These are phyloP conservation scores for Mariannaea elegans DNA, from an alignment of 2,329 filamentous ascomycete species.

Conservation along the genomic window DNA sequence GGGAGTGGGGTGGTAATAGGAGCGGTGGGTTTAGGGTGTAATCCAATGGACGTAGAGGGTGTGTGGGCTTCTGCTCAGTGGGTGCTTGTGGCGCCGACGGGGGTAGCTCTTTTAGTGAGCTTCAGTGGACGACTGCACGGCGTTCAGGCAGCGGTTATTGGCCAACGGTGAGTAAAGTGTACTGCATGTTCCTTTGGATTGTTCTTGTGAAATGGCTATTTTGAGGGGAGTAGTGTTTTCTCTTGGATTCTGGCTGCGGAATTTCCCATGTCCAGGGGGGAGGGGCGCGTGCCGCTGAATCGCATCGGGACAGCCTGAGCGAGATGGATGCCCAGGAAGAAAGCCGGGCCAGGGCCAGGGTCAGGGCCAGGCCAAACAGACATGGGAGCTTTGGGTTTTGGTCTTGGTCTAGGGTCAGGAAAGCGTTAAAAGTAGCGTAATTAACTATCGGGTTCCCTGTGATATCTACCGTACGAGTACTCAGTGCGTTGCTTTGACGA, in stretches of 20 bases:
- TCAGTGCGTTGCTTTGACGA: no score
- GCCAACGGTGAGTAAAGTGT: neutral
- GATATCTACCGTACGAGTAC: no score
- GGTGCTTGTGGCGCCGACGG: slow-evolving; percentile 5
- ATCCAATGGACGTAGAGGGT: slow-evolving; percentile 7
- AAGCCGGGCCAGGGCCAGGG: neutral
- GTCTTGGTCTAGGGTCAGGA: neutral
- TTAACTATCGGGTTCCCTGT: no score
- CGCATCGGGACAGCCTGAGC: slow-evolving; percentile 6
- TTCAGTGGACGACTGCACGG: slow-evolving; percentile 12
- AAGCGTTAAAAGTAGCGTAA: slow-evolving; percentile 1
- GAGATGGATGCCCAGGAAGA: neutral
- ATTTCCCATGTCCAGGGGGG: neutral
- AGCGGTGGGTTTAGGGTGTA: neutral
- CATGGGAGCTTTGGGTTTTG: slow-evolving; percentile 1
- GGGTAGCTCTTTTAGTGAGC: slow-evolving; percentile 12
- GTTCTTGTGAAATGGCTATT: neutral
- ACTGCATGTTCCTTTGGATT: neutral
- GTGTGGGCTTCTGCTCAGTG: slow-evolving; percentile 13
- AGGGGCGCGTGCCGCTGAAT: slow-evolving; percentile 1
- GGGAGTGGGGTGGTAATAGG: neutral
- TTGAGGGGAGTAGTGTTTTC: no score
- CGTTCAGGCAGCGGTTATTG: no score
- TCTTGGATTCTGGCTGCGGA: neutral
- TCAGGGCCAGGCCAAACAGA: neutral